A percentile compares a stretch with the other conserved stretches of the same genome.
phyloP scores from a whole-genome alignment of 2,329 filamentous ascomycete species.

The Colletotrichum spaethianum region DNA sequence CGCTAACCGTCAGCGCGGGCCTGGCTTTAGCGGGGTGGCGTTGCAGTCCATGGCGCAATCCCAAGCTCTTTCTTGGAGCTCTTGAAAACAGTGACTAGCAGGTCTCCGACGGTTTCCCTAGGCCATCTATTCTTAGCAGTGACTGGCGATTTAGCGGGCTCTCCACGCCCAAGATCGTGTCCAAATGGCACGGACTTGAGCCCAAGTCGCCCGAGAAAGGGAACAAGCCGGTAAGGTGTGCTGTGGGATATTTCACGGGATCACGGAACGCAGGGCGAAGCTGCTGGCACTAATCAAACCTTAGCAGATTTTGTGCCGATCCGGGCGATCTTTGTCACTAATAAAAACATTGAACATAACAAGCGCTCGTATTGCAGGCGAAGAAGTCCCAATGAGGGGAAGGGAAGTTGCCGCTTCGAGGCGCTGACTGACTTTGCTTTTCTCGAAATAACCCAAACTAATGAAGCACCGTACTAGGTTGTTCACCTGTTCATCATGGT shows the following conservation, averaged over 20 bases:
- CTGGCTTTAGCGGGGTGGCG: constrained; percentile 9
- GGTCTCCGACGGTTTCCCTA: background rate
- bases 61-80: background rate
- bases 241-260: background rate
- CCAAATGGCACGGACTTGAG: background rate
- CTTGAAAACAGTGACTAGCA: background rate
- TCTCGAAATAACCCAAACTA: background rate
- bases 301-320: constrained; percentile 24
- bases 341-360: background rate
- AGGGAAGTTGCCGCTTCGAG: background rate
- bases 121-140: constrained; percentile 26
- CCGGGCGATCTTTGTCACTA: constrained; percentile 32
- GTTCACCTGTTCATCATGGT: background rate
- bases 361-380: background rate
- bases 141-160: background rate
- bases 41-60: constrained; percentile 12
- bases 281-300: constrained; percentile 25
- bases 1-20: constrained; percentile 1
- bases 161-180: background rate
- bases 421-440: constrained; percentile 3
- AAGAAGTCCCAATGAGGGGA: background rate
- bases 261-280: constrained; percentile 2
- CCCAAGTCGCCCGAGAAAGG: background rate
- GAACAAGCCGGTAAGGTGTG: background rate
- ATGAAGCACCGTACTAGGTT: background rate